Evolutionary conservation across 345 rosid genomes (phyloP).

Genomic region (Trapa bicornis): DNA sequence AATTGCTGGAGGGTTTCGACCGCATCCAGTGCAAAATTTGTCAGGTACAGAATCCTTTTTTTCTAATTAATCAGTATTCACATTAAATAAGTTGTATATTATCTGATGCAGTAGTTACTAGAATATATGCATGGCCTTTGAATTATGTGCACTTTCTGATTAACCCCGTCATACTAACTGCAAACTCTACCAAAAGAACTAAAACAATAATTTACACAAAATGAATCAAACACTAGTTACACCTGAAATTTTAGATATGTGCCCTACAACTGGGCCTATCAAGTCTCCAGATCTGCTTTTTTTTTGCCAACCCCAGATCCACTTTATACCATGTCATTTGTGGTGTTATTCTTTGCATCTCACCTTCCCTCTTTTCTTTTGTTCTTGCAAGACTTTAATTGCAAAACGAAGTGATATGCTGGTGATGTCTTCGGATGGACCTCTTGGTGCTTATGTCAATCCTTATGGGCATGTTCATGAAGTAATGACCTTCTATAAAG

Average conservation of each 20-base stretch:
- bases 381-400: slow-evolving; percentile 40
- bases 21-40: slow-evolving; percentile 69
- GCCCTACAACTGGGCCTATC: not conserved
- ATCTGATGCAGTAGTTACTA: not conserved
- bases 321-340: not conserved
- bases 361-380: slow-evolving; percentile 1
- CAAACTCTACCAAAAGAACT: not conserved
- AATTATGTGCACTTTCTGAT: not conserved
- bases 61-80: not conserved
- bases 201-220: not conserved
- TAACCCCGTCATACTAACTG: not conserved
- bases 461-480: slow-evolving; percentile 63
- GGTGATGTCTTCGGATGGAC: slow-evolving; percentile 96
- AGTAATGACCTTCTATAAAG: slow-evolving; percentile 61
- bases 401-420: slow-evolving; percentile 90
- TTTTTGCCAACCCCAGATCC: not conserved
- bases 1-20: slow-evolving; percentile 61
- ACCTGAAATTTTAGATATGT: not conserved
- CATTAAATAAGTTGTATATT: not conserved
- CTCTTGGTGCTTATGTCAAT: slow-evolving; percentile 94
- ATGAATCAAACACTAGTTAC: not conserved
- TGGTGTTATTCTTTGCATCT: not conserved
- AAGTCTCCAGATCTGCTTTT: not conserved
- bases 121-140: not conserved
- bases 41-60: slow-evolving; percentile 25